Percentiles rank a stretch among this genome's conserved stretches.
phyloP scores from a whole-genome alignment of 1,284 basidiomycete genomes.

The Rhodotorula sp. region DNA sequence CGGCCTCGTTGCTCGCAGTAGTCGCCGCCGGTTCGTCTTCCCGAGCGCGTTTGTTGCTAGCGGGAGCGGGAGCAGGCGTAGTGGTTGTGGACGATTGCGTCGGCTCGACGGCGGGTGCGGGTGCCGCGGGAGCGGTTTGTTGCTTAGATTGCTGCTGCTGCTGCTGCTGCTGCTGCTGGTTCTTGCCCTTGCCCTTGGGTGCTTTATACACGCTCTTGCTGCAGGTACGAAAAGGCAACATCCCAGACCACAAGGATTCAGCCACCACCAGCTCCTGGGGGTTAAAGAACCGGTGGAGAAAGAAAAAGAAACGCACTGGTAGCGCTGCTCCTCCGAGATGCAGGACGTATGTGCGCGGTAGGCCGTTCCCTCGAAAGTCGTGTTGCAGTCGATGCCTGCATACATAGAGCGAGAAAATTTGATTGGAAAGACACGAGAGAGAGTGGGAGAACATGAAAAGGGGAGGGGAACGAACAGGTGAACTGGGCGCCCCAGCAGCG shows the following conservation, averaged over 20 bases:
- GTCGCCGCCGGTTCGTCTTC: constrained; percentile 6
- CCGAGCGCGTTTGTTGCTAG: constrained; percentile 20
- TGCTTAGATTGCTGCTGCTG: constrained; percentile 2
- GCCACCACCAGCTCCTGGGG: neutral
- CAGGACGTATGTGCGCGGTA: constrained; percentile 67
- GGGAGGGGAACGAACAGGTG: constrained; percentile 38
- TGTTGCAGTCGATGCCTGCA: constrained; percentile 34
- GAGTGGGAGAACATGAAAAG: no score
- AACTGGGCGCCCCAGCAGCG: constrained; percentile 51
- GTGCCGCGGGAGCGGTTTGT: neutral
- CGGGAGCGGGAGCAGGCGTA: neutral
- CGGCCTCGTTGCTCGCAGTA: no score
- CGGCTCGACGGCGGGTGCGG: neutral
- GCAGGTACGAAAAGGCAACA: neutral
- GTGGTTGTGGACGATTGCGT: no score
- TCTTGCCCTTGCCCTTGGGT: constrained; percentile 53
- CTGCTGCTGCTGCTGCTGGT: constrained; percentile 5
- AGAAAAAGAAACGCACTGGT: constrained; percentile 56
- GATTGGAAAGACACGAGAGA: neutral
- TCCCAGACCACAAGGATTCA: no score
- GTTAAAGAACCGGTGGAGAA: neutral
- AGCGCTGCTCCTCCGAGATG: constrained; percentile 86
- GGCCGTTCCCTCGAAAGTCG: constrained; percentile 22
- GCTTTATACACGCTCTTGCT: constrained; percentile 64
- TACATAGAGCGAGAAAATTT: constrained; percentile 4